Evolutionary conservation across 139 green algal species (phyloP).

Genomic region (Microglena sp.): DNA sequence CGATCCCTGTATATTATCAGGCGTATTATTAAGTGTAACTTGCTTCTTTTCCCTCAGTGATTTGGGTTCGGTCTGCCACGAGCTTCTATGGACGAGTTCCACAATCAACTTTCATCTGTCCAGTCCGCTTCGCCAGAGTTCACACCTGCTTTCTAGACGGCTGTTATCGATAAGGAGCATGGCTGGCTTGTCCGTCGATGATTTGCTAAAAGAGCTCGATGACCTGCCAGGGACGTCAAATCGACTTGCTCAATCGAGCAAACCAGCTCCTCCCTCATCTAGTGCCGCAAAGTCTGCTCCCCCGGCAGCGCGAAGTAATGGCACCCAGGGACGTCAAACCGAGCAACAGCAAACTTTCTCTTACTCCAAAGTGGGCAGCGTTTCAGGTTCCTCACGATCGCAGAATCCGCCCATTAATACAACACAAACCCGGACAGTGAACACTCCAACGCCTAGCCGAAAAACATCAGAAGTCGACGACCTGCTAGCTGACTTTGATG

Average conservation of each 20-base stretch:
- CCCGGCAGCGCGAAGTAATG: too few relatives aligned
- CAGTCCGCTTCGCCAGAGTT: neutral
- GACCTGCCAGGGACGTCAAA: slow-evolving; percentile 12
- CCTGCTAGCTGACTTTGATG: neutral
- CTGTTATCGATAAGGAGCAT: slow-evolving; percentile 6
- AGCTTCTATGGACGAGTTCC: too few relatives aligned
- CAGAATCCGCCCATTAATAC: neutral
- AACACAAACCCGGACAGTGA: too few relatives aligned
- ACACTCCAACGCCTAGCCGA: too few relatives aligned
- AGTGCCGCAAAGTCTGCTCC: too few relatives aligned
- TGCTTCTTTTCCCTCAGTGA: too few relatives aligned
- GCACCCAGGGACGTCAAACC: neutral
- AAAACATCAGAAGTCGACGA: neutral
- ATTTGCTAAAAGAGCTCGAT: slow-evolving; percentile 25
- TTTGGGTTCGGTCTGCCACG: too few relatives aligned
- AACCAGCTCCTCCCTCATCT: neutral
- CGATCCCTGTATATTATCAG: too few relatives aligned
- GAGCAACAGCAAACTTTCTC: too few relatives aligned
- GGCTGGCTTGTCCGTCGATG: slow-evolving; percentile 12
- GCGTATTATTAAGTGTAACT: too few relatives aligned
- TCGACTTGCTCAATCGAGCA: neutral
- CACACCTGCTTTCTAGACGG: neutral
- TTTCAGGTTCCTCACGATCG: neutral
- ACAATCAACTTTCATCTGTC: neutral
- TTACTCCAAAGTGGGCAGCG: too few relatives aligned